Evolutionary conservation across 495 filamentous ascomycete genomes (phyloP).

Genomic region (Penicillium bovifimosum): DNA sequence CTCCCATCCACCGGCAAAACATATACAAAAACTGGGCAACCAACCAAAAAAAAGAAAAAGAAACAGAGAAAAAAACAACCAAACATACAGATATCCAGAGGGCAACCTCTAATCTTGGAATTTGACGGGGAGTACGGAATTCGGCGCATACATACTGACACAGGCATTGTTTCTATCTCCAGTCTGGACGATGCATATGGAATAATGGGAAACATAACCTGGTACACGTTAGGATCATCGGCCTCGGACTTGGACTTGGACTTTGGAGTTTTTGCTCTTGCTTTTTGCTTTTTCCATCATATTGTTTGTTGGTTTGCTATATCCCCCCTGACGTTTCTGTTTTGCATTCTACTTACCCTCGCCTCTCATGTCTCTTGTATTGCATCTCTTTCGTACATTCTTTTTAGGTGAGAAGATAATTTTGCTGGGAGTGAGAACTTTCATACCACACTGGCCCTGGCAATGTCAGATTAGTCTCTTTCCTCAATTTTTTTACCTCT

Average conservation of each 20-base stretch:
- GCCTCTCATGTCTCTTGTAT: constrained; percentile 1
- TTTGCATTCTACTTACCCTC: not conserved
- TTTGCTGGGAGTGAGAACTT: constrained; percentile 10
- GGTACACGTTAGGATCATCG: constrained; percentile 2
- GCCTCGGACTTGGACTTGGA: constrained; percentile 2
- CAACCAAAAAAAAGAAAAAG: constrained; percentile 5
- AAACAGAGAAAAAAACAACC: too few species aligned
- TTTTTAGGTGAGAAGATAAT: constrained; percentile 19
- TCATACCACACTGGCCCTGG: constrained; percentile 6
- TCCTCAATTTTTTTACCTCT: not conserved
- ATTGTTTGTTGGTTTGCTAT: not conserved
- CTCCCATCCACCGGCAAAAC: not conserved
- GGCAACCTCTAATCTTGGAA: constrained; percentile 21
- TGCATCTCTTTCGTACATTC: constrained; percentile 8
- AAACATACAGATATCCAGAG: constrained; percentile 24
- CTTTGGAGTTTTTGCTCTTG: constrained; percentile 6
- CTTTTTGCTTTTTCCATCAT: constrained; percentile 5
- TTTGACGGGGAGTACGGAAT: constrained; percentile 8
- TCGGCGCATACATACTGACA: constrained; percentile 7
- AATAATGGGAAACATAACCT: constrained; percentile 7
- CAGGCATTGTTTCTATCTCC: not conserved
- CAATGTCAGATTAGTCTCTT: constrained; percentile 18
- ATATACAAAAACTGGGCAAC: not conserved
- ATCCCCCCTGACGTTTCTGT: constrained; percentile 3
- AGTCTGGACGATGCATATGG: constrained; percentile 7